phyloP scores from a whole-genome alignment of 352 stramenopile genomes.

The Aphanomyces astaci region DNA sequence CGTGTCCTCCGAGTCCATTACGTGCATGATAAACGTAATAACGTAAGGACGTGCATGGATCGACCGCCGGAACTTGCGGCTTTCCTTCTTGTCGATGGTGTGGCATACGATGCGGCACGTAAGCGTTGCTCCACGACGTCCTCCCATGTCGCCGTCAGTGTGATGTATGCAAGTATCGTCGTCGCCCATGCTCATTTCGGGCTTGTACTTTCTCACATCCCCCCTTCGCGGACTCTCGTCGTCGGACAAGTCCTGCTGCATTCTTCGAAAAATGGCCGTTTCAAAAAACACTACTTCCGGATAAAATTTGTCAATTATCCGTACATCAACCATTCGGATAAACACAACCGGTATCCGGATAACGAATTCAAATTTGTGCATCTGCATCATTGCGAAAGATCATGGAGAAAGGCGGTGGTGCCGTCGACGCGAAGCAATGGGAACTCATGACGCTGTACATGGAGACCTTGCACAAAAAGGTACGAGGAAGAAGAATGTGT shows the following conservation, averaged over 20 bases:
- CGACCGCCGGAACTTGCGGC: slow-evolving; percentile 58
- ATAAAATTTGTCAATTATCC: too few relatives aligned
- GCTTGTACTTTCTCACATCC: neutral
- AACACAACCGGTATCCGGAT: neutral
- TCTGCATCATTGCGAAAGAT: neutral
- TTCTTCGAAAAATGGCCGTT: neutral
- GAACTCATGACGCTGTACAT: neutral
- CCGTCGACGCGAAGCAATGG: neutral
- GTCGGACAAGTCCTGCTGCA: neutral
- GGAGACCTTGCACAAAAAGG: neutral
- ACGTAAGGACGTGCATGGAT: slow-evolving; percentile 45
- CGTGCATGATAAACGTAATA: slow-evolving; percentile 52
- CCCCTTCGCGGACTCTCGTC: neutral
- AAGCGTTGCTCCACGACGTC: neutral
- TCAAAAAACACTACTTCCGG: neutral
- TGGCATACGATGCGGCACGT: slow-evolving; percentile 45
- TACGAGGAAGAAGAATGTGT: neutral
- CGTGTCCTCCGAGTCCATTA: slow-evolving; percentile 40
- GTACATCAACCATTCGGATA: neutral
- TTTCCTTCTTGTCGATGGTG: slow-evolving; percentile 73
- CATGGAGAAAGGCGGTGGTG: neutral
- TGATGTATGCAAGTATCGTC: neutral
- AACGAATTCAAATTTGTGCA: neutral
- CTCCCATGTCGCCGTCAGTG: neutral
- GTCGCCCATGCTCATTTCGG: neutral